Evolutionary conservation across 805 yeast species (phyloP), one percentile per base, ranked within the genome.

Genomic region (Scheffersomyces spartinae): DNA sequence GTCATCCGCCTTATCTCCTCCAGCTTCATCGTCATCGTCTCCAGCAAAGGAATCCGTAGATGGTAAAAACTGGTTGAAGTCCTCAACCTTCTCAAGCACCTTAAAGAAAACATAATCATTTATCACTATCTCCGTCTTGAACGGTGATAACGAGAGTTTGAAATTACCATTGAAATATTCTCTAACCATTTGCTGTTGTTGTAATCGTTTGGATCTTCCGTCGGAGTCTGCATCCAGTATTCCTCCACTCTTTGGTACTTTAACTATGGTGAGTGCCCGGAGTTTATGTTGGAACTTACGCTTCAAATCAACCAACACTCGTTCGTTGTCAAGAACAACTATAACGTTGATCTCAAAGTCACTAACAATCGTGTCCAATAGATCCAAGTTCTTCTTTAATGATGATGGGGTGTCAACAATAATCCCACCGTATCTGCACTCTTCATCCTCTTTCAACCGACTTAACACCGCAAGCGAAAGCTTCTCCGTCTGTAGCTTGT

Each of bases 151-250:
- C 4, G 74, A 70, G 4, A 71, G 65, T 23, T 64, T 64, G 11
- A 64, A 52, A 5, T 68, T 68, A 2, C 98, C 98, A 44, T 91
- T 84, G 42, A 91, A 91, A 49, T 91, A 91, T 43, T 86, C 93
- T 43, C 74, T 73, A 27, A 88, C 84, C 4, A 77, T 60, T 21
- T 71, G 64, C 40, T 85, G 83, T 47, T 88, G 97, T 13, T 67
- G 27, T 18, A 75, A 70, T 42, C 97, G 64, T 18, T 64, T 58
- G 44, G 61, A 84, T 8, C 69, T 58, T 27, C 76, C 88, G 31
- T 79, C 88, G 15, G 69, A 63, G 16, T 80, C 82, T 6, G 79
- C 79, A n/a, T n/a, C n/a, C n/a, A n/a, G n/a, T 17, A 76, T 74
- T 2, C 95, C 95, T 23, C 79, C 78, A 21, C 84, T 69, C 33